phyloP scores from a whole-genome alignment of 306 rosid species.

The Corylus avellana region DNA sequence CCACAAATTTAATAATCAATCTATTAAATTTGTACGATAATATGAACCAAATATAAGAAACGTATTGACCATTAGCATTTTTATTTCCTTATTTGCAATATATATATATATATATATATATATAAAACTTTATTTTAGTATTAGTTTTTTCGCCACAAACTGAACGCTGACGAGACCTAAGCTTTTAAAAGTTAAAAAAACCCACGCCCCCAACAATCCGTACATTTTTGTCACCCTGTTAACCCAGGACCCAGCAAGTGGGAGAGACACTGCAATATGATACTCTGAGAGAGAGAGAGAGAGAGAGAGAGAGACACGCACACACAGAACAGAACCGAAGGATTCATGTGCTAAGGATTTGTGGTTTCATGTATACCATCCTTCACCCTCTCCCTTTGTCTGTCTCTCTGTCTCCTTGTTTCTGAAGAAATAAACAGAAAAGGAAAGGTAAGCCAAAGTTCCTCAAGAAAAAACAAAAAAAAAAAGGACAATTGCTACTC shows the following conservation, averaged over 20 bases:
- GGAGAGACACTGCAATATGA: not conserved
- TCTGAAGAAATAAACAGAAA: constrained; percentile 5
- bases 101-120: no score
- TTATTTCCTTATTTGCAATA: no score
- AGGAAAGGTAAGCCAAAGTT: constrained; percentile 21
- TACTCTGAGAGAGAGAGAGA: not conserved
- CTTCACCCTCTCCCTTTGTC: not conserved
- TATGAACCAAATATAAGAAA: no score
- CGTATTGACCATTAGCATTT: no score
- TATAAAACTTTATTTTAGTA: no score
- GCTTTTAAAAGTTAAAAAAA: not conserved
- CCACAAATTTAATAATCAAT: no score
- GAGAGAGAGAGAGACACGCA: not conserved
- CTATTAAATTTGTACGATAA: no score
- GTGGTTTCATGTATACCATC: constrained; percentile 4
- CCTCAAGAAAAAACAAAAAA: not conserved
- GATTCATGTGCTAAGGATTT: not conserved
- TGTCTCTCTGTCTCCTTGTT: not conserved
- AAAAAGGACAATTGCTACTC: not conserved
- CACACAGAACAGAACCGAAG: not conserved
- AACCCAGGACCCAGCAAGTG: constrained; percentile 2
- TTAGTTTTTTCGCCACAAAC: no score
- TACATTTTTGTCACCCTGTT: not conserved
- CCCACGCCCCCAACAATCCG: not conserved
- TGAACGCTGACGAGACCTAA: not conserved